phyloP scores from a whole-genome alignment of 192 early-diverging fungal species.

The Helicostylum pulchrum region DNA sequence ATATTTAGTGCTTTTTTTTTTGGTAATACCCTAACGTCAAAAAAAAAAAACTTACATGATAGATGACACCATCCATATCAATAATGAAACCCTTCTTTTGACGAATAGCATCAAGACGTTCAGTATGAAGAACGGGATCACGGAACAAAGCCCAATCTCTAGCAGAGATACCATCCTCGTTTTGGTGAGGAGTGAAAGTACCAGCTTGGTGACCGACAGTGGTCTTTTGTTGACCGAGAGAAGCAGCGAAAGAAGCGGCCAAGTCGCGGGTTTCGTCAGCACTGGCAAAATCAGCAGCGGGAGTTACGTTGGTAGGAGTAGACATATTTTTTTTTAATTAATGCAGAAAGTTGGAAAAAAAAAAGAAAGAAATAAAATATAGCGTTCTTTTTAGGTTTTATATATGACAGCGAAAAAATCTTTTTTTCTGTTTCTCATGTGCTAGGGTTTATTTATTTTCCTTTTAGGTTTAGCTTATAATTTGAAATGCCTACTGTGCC shows the following conservation, averaged over 20 bases:
- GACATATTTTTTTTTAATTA: constrained; percentile 1
- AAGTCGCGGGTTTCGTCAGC: constrained; percentile 11
- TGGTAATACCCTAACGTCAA: neutral
- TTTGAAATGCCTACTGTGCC: too few species aligned
- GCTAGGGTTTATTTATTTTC: constrained; percentile 6
- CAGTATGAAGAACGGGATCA: constrained; percentile 30
- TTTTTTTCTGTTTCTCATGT: constrained; percentile 2
- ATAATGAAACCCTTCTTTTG: constrained; percentile 54
- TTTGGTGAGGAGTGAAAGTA: neutral
- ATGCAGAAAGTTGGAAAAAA: neutral
- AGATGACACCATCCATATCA: constrained; percentile 66
- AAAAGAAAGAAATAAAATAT: neutral
- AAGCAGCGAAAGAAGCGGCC: constrained; percentile 15
- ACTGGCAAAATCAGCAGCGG: constrained; percentile 2
- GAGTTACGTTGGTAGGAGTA: constrained; percentile 5
- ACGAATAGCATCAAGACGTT: constrained; percentile 35
- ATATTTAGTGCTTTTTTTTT: neutral
- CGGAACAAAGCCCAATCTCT: constrained; percentile 29
- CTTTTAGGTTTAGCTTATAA: neutral
- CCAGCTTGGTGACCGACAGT: neutral
- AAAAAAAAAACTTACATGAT: constrained; percentile 39
- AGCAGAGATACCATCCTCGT: neutral
- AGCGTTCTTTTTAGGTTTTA: too few species aligned
- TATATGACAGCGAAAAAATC: too few species aligned
- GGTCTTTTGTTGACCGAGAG: neutral